Percentiles rank a stretch among this genome's conserved stretches.
These are phyloP conservation scores for Tieghemostelium lacteum DNA, from an alignment of 78 protist genomes.

Conservation along the genomic window DNA sequence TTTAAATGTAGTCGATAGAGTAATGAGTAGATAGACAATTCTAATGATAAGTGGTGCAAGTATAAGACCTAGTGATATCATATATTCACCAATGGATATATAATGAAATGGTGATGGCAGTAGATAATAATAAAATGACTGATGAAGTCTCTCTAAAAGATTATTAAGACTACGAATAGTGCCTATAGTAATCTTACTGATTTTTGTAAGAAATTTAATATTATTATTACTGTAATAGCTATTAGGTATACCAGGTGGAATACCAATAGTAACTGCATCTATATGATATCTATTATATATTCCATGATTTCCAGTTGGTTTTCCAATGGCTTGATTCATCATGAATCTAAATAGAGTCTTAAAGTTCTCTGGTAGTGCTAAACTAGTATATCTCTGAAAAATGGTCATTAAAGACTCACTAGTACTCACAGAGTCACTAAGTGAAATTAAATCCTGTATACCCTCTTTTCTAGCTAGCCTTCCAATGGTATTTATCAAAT, in stretches of 20 bases:
- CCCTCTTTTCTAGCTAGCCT: constrained; percentile 37
- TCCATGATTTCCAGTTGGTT: constrained; percentile 82
- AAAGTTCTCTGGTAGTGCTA: constrained; percentile 15
- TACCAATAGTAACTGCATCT: constrained; percentile 74
- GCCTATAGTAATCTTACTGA: constrained; percentile 39
- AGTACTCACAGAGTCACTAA: not conserved
- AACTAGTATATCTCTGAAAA: not conserved
- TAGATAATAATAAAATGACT: constrained; percentile 87
- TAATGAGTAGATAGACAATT: constrained; percentile 13
- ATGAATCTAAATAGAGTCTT: constrained; percentile 59
- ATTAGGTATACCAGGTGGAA: too few species aligned
- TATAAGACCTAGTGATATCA: constrained; percentile 62
- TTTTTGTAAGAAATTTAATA: not conserved
- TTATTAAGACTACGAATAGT: constrained; percentile 78
- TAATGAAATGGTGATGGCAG: constrained; percentile 61
- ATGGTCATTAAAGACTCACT: too few species aligned
- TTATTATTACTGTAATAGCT: too few species aligned
- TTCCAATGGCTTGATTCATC: constrained; percentile 78
- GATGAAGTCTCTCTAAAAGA: constrained; percentile 85
- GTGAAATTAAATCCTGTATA: not conserved
- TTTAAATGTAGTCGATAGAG: constrained; percentile 48
- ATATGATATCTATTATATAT: constrained; percentile 77
- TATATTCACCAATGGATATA: constrained; percentile 87
- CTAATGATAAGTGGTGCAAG: constrained; percentile 41
- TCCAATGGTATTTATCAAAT: constrained; percentile 74